phyloP scores from a whole-genome alignment of 2,329 filamentous ascomycete species.

The Trichophyton simii region DNA sequence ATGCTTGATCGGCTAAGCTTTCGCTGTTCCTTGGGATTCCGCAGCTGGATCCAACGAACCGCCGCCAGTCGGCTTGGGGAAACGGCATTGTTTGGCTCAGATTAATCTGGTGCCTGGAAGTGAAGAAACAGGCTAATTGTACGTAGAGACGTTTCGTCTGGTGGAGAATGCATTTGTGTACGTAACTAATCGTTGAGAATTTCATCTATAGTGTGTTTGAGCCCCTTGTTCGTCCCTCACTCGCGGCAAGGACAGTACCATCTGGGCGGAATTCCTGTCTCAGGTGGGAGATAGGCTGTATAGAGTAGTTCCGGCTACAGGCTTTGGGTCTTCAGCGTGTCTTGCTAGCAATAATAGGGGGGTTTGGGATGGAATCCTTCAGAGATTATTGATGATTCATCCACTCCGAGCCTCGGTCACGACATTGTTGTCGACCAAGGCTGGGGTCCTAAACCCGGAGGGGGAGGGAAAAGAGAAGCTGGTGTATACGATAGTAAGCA shows the following conservation, averaged over 20 bases:
- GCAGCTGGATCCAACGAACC: not conserved
- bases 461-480: too few species aligned
- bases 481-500: not conserved
- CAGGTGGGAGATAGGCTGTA: not conserved
- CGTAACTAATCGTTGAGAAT: not conserved
- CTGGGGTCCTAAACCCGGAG: not conserved
- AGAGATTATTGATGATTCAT: not conserved
- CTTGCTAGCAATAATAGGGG: not conserved
- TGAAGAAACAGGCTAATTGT: not conserved
- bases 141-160: not conserved
- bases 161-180: not conserved
- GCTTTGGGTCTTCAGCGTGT: not conserved
- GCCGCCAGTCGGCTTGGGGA: not conserved
- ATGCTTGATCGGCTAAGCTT: constrained; percentile 4
- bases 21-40: not conserved
- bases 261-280: not conserved
- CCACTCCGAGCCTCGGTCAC: not conserved
- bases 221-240: not conserved
- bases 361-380: not conserved
- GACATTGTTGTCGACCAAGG: not conserved
- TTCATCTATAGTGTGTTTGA: not conserved
- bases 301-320: not conserved
- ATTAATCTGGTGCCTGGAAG: not conserved
- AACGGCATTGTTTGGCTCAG: not conserved
- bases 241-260: not conserved